Evolutionary conservation across 1,284 basidiomycete species (phyloP), one percentile per base, ranked within the genome.

Genomic region (Puccinia brachypodii): DNA sequence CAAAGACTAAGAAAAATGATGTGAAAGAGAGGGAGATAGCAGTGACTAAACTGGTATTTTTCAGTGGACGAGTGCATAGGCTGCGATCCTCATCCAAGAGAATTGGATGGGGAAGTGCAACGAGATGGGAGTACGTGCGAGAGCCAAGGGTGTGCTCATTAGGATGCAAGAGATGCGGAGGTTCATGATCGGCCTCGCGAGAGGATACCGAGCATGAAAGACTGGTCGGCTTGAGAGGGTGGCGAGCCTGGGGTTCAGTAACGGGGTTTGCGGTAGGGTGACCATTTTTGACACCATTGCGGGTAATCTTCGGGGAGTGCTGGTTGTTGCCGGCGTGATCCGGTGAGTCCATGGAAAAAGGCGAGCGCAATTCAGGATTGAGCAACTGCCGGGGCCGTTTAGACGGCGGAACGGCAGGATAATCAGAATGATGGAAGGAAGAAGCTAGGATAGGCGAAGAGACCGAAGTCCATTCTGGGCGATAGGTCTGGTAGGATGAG

Each of bases 41-140:
- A 56, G 40, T 25, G 19, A 66, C 60, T 53, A 6, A 66, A 79
- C 77, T 79, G 16, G 77, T 79, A 72, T 79, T 79, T 62, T 79
- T 79, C 3, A 79, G 68, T 7, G 77, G 68, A 47, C 77, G 77
- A 6, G 36, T 40, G 22, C 25, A 68, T 68, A 62, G 22, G 22
- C 6, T 40, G 16, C 77, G 68, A 38, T 79, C 53, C n/a, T 72
- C 68, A 60, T 60, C 50, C 42, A 68, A 28, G 31, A 56, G 31
- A 9, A 56, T 40, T 31, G 42, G 64, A 25, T 33, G 64, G 47
- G 60, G 33, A 56, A 68, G 40, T 36, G 76, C 3, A 16, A 38
- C 64, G 6, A 78, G 33, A 69, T 53, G 42, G 25, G 76, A 38
- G 33, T 53, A 66, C 14, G 31, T 16, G 25, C 38, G 38, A 64